Percentiles rank a stretch among this genome's conserved stretches.
Evolutionary conservation across 1,139 yeast genomes (phyloP).

Genomic region (Saccharomyces hybrid): DNA sequence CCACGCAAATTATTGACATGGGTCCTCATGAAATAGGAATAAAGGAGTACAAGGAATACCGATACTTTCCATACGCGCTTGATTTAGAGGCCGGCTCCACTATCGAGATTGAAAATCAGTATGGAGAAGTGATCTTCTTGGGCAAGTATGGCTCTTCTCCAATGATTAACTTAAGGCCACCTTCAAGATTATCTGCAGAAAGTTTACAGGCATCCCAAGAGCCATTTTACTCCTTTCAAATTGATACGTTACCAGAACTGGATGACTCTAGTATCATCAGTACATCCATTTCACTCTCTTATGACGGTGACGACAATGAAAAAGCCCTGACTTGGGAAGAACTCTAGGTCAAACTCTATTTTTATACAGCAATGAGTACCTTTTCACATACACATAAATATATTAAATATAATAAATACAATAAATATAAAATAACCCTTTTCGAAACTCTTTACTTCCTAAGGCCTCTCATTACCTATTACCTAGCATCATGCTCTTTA

Average conservation of each 20-base stretch:
- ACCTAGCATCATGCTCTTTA: background rate
- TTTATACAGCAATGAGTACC: background rate
- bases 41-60: background rate
- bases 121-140: background rate
- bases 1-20: conserved; percentile 4
- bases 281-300: background rate
- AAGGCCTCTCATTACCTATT: background rate
- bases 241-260: background rate
- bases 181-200: background rate
- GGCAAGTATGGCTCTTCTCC: background rate
- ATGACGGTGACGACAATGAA: background rate
- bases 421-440: too few species aligned
- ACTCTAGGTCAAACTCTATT: background rate
- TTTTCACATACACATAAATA: background rate
- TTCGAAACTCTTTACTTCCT: background rate
- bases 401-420: background rate
- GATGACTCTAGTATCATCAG: background rate
- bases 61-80: background rate
- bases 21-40: conserved; percentile 7
- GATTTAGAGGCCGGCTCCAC: background rate
- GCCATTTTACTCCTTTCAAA: background rate
- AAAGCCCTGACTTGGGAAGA: background rate
- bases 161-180: background rate
- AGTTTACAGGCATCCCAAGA: background rate
- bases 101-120: background rate